These are phyloP conservation scores for Xylaria sp. DNA, from an alignment of 2,329 filamentous ascomycete genomes.

Conservation along the genomic window DNA sequence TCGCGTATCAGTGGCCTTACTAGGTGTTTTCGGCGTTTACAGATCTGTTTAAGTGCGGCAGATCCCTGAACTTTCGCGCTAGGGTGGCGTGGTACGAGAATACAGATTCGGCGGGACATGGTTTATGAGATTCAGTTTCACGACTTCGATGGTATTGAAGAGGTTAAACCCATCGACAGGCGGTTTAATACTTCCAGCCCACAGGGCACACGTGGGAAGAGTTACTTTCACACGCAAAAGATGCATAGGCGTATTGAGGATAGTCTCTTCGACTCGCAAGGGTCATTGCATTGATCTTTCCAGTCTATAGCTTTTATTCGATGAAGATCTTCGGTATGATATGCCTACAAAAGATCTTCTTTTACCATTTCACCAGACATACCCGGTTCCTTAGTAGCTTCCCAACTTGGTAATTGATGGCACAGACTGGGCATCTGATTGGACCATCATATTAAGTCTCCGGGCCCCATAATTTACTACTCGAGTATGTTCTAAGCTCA, in stretches of 20 bases:
- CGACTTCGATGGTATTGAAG: constrained; percentile 9
- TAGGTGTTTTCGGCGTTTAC: neutral
- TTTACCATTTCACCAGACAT: too few species aligned
- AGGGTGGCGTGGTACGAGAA: constrained; percentile 4
- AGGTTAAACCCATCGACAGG: constrained; percentile 6
- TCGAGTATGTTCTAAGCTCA: too few species aligned
- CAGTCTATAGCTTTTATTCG: neutral
- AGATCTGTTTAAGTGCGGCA: neutral
- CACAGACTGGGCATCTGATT: neutral
- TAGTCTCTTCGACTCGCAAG: neutral
- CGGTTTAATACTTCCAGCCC: neutral
- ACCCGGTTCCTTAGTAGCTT: constrained; percentile 4
- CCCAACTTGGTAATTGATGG: constrained; percentile 12
- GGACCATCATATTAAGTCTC: neutral
- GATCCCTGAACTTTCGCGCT: neutral
- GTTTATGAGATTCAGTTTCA: constrained; percentile 11
- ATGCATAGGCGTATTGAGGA: constrained; percentile 9
- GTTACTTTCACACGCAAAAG: neutral
- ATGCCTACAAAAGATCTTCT: neutral
- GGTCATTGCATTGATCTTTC: neutral
- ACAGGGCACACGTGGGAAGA: neutral
- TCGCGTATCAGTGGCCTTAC: neutral
- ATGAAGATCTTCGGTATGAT: neutral
- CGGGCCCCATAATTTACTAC: neutral
- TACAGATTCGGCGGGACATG: neutral